Evolutionary conservation across 805 yeast genomes (phyloP).

Genomic region (Metschnikowia reukaufii): DNA sequence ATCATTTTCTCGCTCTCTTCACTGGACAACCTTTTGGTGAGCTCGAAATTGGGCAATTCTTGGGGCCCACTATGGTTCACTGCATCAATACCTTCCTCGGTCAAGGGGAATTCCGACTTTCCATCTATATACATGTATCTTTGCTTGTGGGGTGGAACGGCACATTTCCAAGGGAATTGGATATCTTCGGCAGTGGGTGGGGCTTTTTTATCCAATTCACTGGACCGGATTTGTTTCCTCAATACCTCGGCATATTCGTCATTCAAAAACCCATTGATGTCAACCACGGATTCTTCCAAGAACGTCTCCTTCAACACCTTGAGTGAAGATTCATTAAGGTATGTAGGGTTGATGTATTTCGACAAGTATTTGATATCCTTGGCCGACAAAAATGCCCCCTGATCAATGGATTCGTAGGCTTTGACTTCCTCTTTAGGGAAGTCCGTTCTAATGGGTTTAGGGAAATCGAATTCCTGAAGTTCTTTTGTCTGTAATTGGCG

Average conservation of each 20-base stretch:
- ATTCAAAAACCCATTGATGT: constrained; percentile 62
- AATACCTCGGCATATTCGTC: constrained; percentile 50
- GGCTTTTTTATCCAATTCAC: constrained; percentile 60
- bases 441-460: constrained; percentile 56
- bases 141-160: constrained; percentile 93
- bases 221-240: constrained; percentile 47
- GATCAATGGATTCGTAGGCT: constrained; percentile 22
- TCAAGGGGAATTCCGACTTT: constrained; percentile 35
- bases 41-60: constrained; percentile 56
- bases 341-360: constrained; percentile 55
- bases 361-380: constrained; percentile 51
- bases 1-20: constrained; percentile 41
- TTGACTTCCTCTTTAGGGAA: constrained; percentile 41
- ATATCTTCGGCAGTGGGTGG: constrained; percentile 61
- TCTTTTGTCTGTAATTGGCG: constrained; percentile 77
- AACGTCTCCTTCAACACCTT: constrained; percentile 51
- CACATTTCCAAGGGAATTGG: constrained; percentile 78
- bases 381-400: constrained; percentile 14
- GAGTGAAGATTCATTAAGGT: constrained; percentile 36
- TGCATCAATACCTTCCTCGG: constrained; percentile 31
- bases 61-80: constrained; percentile 42
- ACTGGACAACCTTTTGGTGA: constrained; percentile 22
- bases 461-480: constrained; percentile 77
- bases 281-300: constrained; percentile 66
- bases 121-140: constrained; percentile 83